phyloP scores from a whole-genome alignment of 306 rosid species.

The Cucurbita pepo region DNA sequence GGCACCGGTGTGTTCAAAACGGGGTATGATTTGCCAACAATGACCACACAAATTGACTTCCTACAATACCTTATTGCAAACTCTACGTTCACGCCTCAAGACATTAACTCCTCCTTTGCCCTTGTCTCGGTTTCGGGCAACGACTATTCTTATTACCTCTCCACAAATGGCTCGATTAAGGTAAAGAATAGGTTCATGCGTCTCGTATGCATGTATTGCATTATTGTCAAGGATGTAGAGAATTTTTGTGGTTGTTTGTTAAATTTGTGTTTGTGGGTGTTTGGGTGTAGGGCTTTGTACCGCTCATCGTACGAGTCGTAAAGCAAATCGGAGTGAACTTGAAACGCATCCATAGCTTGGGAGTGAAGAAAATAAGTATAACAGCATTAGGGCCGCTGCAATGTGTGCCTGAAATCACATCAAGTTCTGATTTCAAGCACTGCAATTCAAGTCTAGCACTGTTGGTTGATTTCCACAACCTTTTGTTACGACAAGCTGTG shows the following conservation, averaged over 20 bases:
- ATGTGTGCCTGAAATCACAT: slow-evolving; percentile 45
- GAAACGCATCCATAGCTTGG: slow-evolving; percentile 38
- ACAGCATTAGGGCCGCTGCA: slow-evolving; percentile 48
- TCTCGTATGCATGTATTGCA: too few relatives aligned
- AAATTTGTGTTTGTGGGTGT: too few relatives aligned
- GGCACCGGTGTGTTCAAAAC: slow-evolving; percentile 72
- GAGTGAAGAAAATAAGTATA: slow-evolving; percentile 50
- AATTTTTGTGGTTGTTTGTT: too few relatives aligned
- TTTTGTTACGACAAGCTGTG: slow-evolving; percentile 33
- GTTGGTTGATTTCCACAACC: slow-evolving; percentile 40
- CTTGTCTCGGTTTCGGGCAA: slow-evolving; percentile 65
- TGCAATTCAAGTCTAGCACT: slow-evolving; percentile 31
- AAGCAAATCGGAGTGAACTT: slow-evolving; percentile 27
- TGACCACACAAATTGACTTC: slow-evolving; percentile 59
- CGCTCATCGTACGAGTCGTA: slow-evolving; percentile 37
- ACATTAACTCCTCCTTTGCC: slow-evolving; percentile 34
- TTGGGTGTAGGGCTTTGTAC: slow-evolving; percentile 26
- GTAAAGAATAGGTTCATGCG: background rate
- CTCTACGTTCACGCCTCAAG: slow-evolving; percentile 5
- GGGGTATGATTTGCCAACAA: slow-evolving; percentile 33
- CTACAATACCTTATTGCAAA: slow-evolving; percentile 21
- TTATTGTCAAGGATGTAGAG: too few relatives aligned
- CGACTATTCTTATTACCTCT: slow-evolving; percentile 33
- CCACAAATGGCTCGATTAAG: slow-evolving; percentile 25
- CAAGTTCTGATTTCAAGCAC: slow-evolving; percentile 11